These are phyloP conservation scores for Selenicereus undatus DNA, from an alignment of 148 eudicot genomes.

Conservation along the genomic window DNA sequence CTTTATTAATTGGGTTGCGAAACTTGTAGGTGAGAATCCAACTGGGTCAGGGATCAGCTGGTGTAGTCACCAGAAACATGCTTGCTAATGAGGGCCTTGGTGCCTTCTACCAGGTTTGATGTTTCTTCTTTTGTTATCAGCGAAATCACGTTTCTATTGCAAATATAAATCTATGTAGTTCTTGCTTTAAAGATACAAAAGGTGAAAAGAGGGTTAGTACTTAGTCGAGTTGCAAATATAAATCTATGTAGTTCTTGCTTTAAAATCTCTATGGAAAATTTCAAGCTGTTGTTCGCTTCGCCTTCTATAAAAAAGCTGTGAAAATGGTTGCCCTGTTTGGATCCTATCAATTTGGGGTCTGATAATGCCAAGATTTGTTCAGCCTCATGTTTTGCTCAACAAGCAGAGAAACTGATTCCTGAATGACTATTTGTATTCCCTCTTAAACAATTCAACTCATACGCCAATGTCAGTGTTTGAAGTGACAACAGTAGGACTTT, in stretches of 20 bases:
- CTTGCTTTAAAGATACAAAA: background rate
- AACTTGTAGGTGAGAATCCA: conserved; percentile 88
- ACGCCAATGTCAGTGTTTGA: too few relatives aligned
- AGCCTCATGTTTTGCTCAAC: too few relatives aligned
- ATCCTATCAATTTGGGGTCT: too few relatives aligned
- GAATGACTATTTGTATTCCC: background rate
- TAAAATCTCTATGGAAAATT: background rate
- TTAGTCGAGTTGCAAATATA: background rate
- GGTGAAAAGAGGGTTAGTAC: background rate
- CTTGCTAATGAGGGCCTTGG: conserved; percentile 82
- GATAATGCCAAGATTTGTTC: too few relatives aligned
- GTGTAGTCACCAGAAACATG: conserved; percentile 64
- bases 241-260: too few relatives aligned
- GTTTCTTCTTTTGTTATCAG: background rate
- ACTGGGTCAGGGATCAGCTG: conserved; percentile 95
- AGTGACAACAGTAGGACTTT: too few relatives aligned
- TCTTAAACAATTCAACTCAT: too few relatives aligned
- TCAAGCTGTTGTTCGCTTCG: background rate
- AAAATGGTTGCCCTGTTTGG: too few relatives aligned
- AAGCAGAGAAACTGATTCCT: background rate
- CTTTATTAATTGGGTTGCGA: conserved; percentile 16
- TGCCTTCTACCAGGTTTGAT: conserved; percentile 83
- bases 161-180: background rate
- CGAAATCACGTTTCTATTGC: background rate
- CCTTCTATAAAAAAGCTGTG: too few relatives aligned